Evolutionary conservation across 805 yeast genomes (phyloP), one percentile per base, ranked within the genome.

Genomic region (Cyberlindnera saturnus): DNA sequence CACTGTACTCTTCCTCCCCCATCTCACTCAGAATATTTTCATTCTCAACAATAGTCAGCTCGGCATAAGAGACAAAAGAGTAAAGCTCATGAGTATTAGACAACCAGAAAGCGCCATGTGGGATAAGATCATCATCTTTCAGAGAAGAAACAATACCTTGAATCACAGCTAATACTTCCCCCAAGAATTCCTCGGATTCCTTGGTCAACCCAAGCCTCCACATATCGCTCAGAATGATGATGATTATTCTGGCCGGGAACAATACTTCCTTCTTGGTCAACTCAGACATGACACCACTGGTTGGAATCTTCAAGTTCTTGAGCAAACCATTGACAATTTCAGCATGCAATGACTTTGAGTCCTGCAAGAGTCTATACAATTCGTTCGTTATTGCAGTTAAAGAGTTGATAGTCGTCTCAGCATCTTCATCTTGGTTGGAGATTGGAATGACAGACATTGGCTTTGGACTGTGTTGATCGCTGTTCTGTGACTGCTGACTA

Each of bases 81-180:
- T 86, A 86, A 56, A 93, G 74, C 62, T 93, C 98, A 62, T 93
- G 96, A 3, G 95, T 90, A 66, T 93, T 93, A 4, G 97, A 86
- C 51, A 93, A 73, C 99, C 99, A 93, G 71, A 90, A 93, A 0
- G 97, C 96, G 52, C 96, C 98, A 55, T 88, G 88, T 38, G 88
- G 80, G 56, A 90, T 82, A 30, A 88, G 81, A 52, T 86, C 95
- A 46, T 86, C 95, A 43, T 91, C 96, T 53, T 82, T 83, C 59
- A 84, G 72, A n/a, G 73, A 66, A 40, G 85, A 75, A 15, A 91
- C 96, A 48, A 86, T 81, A 40, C 77, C 79, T 69, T 91, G 98
- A 53, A 93, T 88, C 2, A 86, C 84, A 26, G 86, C 78, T 61
- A 91, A 74, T 3, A 89, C 95, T 61, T 85, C 90, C 38, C 96